Base-by-base conservation (phyloP, 495 filamentous ascomycete species). In the Bacidia rubella region DNA sequence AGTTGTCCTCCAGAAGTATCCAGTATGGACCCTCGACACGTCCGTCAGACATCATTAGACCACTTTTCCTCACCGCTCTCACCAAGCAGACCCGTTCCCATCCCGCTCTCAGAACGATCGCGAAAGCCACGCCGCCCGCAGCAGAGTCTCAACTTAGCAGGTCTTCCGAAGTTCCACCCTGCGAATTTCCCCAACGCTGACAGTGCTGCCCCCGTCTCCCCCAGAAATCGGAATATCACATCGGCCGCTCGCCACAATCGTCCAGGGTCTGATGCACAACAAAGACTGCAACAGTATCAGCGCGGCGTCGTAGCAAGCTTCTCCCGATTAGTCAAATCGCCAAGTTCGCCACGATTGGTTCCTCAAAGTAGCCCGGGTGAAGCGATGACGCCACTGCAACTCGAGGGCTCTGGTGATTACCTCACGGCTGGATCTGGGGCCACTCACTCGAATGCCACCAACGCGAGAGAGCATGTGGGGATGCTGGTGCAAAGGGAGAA, bases 361-460 rank as follows among this genome's bases (percentile, higher is more conserved):
- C 86, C 86, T 1, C 70, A 85, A 2, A 76, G 77, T n/a, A 86
- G 82, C 42, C 84, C 85, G 1, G 85, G 85, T 0, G 56, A 46
- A 20, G 83, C 84, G 0, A 83, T 90, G 38, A 90, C 86, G 1
- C 86, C 86, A 0, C 72, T 92, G 63, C 76, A 77, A 2, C 64
- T 92, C 25, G 84, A 87, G 57, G 74, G 70, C 7, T 58, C 69
- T 7, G 68, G 70, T 35, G 71, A 74, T 38, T 83, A 81, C 35
- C 58, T 83, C 11, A 65, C 69, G 39, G 65, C 69, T 3, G 70
- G 74, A 9, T 57, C 63, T 51, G 23, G 47, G 11, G 26, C 49
- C 58, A 5, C 50, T 38, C n/a, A 41, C 12, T 62, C 12, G 57
- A 66, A 22, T 47, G 57, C 56, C 26, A 20, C 47, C 2, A 44